phyloP scores from a whole-genome alignment of 1,139 yeast species.

The Kazachstania sp. region DNA sequence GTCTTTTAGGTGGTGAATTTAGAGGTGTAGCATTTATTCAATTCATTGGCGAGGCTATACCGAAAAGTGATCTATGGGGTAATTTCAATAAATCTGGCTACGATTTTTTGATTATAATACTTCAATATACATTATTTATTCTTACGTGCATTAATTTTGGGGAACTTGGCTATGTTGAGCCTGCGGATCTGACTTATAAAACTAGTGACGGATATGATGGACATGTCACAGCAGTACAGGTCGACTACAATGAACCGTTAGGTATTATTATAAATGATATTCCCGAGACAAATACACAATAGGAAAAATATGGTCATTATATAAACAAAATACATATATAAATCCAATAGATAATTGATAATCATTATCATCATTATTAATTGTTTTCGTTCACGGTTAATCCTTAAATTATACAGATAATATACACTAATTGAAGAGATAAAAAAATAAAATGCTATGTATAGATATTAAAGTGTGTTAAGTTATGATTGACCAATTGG shows the following conservation, averaged over 20 bases:
- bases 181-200: constrained; percentile 16
- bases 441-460: constrained; percentile 3
- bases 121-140: constrained; percentile 31
- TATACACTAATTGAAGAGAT: constrained; percentile 3
- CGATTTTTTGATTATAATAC: constrained; percentile 27
- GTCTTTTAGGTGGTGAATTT: constrained; percentile 25
- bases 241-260: constrained; percentile 28
- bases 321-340: background rate
- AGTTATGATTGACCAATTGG: constrained; percentile 52
- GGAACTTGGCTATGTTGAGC: constrained; percentile 20
- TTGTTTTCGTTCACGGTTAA: background rate
- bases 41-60: constrained; percentile 37
- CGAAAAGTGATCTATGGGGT: constrained; percentile 29
- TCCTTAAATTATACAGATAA: constrained; percentile 3
- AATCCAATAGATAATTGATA: background rate
- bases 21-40: constrained; percentile 36
- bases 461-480: background rate
- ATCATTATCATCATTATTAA: background rate
- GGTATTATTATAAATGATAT: constrained; percentile 10
- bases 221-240: constrained; percentile 27
- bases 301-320: constrained; percentile 7
- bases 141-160: constrained; percentile 32
- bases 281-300: constrained; percentile 7
- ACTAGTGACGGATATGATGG: constrained; percentile 39
- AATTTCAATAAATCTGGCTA: constrained; percentile 24